A percentile compares a stretch with the other conserved stretches of the same genome.
These are phyloP conservation scores for Spathaspora hagerdaliae DNA, from an alignment of 805 yeast genomes.

Conservation along the genomic window DNA sequence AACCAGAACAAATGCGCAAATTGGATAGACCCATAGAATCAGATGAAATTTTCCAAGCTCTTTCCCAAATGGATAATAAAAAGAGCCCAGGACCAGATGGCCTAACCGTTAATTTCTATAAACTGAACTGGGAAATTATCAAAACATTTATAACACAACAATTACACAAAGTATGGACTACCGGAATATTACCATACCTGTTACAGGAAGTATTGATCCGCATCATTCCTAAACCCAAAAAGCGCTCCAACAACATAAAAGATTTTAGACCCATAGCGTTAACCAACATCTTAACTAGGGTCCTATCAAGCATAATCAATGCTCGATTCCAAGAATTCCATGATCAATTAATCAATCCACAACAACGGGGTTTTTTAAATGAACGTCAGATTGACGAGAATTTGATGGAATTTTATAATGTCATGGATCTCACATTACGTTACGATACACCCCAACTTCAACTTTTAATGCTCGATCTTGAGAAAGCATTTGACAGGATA, in stretches of 20 bases:
- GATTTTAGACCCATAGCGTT: neutral
- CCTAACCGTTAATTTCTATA: neutral
- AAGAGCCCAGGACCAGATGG: neutral
- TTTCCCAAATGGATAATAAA: neutral
- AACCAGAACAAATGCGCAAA: neutral
- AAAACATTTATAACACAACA: neutral
- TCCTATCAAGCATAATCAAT: neutral
- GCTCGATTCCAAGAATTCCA: neutral
- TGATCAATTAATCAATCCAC: neutral
- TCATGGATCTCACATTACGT: neutral
- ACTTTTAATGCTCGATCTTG: neutral
- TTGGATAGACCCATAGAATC: neutral
- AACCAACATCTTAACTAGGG: neutral
- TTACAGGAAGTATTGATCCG: neutral
- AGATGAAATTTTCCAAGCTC: neutral
- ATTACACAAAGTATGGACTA: neutral
- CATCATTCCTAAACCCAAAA: neutral
- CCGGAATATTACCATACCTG: neutral
- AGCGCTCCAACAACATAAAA: neutral
- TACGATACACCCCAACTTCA: neutral
- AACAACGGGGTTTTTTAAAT: neutral
- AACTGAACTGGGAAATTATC: neutral
- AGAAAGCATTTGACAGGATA: neutral
- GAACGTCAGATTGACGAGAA: neutral
- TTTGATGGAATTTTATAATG: neutral